These are phyloP conservation scores for Cystofilobasidium bisporidii DNA, from an alignment of 768 basidiomycete genomes.

Conservation along the genomic window DNA sequence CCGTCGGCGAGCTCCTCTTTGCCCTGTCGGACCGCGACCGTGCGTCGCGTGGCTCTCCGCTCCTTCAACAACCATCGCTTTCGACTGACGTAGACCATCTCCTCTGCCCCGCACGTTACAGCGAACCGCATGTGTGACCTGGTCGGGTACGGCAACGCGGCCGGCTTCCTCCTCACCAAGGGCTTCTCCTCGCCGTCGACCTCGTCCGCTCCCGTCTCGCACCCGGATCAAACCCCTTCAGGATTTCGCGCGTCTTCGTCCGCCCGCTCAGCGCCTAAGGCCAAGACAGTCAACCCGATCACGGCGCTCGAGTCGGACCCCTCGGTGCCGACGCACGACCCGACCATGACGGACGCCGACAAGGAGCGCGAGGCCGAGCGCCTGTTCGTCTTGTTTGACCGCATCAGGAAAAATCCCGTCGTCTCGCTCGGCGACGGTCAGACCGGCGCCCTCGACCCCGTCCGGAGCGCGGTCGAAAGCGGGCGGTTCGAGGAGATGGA, in stretches of 20 bases:
- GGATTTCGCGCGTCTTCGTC: constrained; percentile 36
- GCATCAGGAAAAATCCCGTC: constrained; percentile 57
- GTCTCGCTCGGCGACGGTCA: constrained; percentile 27
- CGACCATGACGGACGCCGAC: constrained; percentile 81
- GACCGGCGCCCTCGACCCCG: constrained; percentile 43
- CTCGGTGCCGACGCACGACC: constrained; percentile 36
- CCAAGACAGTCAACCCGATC: constrained; percentile 60
- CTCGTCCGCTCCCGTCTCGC: neutral
- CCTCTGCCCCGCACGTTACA: constrained; percentile 31
- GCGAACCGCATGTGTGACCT: constrained; percentile 64
- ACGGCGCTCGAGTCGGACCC: constrained; percentile 52
- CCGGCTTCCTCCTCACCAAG: constrained; percentile 86
- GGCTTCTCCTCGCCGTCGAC: constrained; percentile 47
- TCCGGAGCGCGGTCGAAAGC: constrained; percentile 32
- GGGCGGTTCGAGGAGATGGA: constrained; percentile 17
- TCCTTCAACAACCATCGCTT: neutral
- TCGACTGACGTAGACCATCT: neutral
- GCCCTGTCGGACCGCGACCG: constrained; percentile 70
- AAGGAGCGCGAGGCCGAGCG: constrained; percentile 88
- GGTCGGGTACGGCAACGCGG: constrained; percentile 90
- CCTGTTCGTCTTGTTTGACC: constrained; percentile 80
- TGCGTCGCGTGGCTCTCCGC: constrained; percentile 34
- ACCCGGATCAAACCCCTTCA: no score
- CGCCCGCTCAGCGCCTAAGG: constrained; percentile 37
- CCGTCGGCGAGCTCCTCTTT: constrained; percentile 79